Evolutionary conservation across 176 grass and related monocot species (phyloP).

Genomic region (Zizania latifolia): DNA sequence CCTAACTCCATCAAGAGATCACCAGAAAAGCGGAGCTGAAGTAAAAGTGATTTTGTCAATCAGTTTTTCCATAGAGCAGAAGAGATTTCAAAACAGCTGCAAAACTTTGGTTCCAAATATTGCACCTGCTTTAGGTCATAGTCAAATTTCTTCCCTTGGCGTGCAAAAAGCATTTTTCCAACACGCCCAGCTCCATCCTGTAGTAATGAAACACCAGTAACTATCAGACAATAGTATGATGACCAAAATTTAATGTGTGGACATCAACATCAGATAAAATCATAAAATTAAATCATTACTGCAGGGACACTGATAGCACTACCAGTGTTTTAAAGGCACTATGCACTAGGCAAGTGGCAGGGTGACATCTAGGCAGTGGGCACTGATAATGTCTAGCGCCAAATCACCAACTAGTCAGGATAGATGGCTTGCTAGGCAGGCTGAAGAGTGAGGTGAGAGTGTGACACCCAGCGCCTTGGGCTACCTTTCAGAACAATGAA

Average conservation of each 20-base stretch:
- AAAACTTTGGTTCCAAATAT: constrained; percentile 14
- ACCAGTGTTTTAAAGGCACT: no score
- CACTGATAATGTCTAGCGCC: background rate
- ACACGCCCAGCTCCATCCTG: constrained; percentile 96
- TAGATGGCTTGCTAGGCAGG: background rate
- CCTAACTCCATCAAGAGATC: constrained; percentile 86
- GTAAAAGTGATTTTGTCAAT: constrained; percentile 26
- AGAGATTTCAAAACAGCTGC: background rate
- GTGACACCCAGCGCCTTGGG: no score
- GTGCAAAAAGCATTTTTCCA: constrained; percentile 97
- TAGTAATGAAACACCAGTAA: constrained; percentile 13
- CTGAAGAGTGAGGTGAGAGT: no score
- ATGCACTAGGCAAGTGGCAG: background rate
- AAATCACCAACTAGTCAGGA: background rate
- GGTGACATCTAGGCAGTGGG: background rate
- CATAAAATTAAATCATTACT: background rate
- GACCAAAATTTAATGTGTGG: background rate
- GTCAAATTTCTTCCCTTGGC: constrained; percentile 98
- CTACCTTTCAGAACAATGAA: background rate
- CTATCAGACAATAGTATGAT: background rate
- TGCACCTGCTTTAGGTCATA: constrained; percentile 94
- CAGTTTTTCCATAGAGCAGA: background rate
- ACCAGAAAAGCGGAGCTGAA: constrained; percentile 80
- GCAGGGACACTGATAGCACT: background rate
- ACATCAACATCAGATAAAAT: background rate